A percentile compares a stretch with the other conserved stretches of the same genome.
phyloP scores from a whole-genome alignment of 306 rosid species.

The Prunus mume region DNA sequence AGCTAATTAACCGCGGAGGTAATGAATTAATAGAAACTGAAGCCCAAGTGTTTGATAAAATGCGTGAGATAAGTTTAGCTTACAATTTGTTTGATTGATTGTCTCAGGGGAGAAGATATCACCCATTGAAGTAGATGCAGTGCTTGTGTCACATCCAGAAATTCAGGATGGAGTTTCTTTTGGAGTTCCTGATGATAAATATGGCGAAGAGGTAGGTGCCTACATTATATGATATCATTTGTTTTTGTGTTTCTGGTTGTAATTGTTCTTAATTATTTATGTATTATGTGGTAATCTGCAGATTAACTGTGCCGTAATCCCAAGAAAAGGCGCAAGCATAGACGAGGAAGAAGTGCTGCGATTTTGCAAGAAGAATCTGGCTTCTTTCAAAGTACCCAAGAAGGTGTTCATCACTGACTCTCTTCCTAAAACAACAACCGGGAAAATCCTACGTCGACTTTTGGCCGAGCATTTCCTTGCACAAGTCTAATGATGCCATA shows the following conservation, averaged over 20 bases:
- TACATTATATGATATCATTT: neutral
- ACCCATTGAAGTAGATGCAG: slow-evolving; percentile 89
- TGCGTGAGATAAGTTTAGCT: neutral
- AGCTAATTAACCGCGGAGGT: slow-evolving; percentile 97
- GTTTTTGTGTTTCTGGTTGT: neutral
- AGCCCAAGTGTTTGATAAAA: neutral
- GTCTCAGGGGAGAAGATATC: slow-evolving; percentile 87
- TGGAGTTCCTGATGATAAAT: slow-evolving; percentile 83
- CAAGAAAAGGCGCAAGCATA: slow-evolving; percentile 60
- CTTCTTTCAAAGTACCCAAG: slow-evolving; percentile 81
- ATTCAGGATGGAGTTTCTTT: slow-evolving; percentile 79
- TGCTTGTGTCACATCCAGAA: slow-evolving; percentile 64
- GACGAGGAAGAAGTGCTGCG: slow-evolving; percentile 57
- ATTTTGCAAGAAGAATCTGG: slow-evolving; percentile 72
- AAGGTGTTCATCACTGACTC: slow-evolving; percentile 67
- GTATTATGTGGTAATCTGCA: slow-evolving; percentile 11
- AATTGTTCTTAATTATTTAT: neutral
- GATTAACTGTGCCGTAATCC: slow-evolving; percentile 80
- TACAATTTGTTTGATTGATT: neutral
- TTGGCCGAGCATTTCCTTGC: slow-evolving; percentile 71
- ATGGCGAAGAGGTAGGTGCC: slow-evolving; percentile 79
- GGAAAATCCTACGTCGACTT: slow-evolving; percentile 75
- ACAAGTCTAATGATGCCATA: neutral
- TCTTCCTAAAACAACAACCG: slow-evolving; percentile 81
- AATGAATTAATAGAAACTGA: neutral